These are phyloP conservation scores for Aegilops speltoides DNA, from an alignment of 176 grass and related monocot species.

Conservation along the genomic window DNA sequence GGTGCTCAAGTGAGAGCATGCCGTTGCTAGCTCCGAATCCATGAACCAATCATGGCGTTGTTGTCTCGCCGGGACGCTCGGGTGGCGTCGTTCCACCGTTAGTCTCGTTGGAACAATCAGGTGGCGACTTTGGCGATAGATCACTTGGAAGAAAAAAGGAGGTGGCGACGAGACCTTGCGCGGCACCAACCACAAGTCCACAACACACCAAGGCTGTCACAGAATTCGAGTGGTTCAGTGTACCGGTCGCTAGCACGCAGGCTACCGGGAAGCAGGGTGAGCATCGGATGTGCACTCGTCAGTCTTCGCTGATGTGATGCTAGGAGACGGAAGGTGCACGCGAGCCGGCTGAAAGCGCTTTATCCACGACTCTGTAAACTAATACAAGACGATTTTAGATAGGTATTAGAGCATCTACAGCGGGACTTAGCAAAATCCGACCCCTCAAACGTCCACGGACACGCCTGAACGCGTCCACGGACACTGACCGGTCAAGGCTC, in stretches of 20 bases:
- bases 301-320: neutral
- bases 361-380: neutral
- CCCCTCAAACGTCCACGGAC: too few species aligned
- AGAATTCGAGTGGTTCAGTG: neutral
- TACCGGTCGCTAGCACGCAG: neutral
- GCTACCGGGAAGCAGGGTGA: neutral
- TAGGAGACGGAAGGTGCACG: neutral
- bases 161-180: neutral
- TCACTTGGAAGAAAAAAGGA: neutral
- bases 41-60: neutral
- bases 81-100: constrained; percentile 15
- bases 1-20: neutral
- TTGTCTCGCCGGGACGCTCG: neutral
- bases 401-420: too few species aligned
- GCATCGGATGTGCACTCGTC: neutral
- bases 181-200: neutral
- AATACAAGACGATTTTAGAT: too few species aligned
- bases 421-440: too few species aligned
- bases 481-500: too few species aligned
- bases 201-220: neutral
- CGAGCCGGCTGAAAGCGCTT: neutral
- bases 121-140: neutral
- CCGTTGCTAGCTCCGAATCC: neutral
- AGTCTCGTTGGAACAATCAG: constrained; percentile 23
- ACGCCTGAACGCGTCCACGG: too few species aligned